A percentile compares a stretch with the other conserved stretches of the same genome.
These are phyloP conservation scores for Fusarium pseudocircinatum DNA, from an alignment of 2,329 filamentous ascomycete species.

Conservation along the genomic window DNA sequence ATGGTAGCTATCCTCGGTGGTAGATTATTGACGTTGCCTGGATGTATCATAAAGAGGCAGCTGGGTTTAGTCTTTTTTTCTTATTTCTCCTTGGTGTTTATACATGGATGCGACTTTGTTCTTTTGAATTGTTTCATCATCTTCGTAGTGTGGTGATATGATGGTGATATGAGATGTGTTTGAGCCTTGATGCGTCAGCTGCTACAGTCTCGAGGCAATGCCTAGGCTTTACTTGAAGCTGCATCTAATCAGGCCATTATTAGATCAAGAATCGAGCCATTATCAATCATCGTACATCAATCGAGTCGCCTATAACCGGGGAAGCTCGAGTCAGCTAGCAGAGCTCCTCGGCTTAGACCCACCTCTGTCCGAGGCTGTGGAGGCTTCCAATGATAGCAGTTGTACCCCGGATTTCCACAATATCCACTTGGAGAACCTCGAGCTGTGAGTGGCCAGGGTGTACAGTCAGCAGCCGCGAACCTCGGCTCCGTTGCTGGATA, in stretches of 20 bases:
- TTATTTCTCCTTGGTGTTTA: conserved; percentile 36
- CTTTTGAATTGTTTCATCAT: background rate
- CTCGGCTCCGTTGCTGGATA: conserved; percentile 37
- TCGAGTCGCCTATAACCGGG: conserved; percentile 9
- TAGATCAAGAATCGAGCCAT: background rate
- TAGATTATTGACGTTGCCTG: conserved; percentile 39
- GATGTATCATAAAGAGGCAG: conserved; percentile 42
- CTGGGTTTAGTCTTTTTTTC: conserved; percentile 18
- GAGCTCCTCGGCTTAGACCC: conserved; percentile 29
- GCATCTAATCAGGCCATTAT: background rate
- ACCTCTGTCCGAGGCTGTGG: conserved; percentile 31
- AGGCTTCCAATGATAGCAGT: conserved; percentile 23
- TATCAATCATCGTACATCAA: background rate
- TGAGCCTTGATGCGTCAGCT: background rate
- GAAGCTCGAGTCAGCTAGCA: conserved; percentile 5
- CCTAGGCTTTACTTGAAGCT: background rate
- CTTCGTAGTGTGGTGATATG: background rate
- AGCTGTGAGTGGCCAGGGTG: conserved; percentile 21
- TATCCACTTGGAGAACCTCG: conserved; percentile 14
- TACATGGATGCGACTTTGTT: conserved; percentile 38
- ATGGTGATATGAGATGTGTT: background rate
- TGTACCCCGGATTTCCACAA: conserved; percentile 40
- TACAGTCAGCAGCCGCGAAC: conserved; percentile 32
- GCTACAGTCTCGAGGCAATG: background rate
- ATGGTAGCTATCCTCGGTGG: conserved; percentile 18